Conservation (phyloP, 2,329 filamentous ascomycete species). For the Gnomoniopsis smithogilvyi region DNA sequence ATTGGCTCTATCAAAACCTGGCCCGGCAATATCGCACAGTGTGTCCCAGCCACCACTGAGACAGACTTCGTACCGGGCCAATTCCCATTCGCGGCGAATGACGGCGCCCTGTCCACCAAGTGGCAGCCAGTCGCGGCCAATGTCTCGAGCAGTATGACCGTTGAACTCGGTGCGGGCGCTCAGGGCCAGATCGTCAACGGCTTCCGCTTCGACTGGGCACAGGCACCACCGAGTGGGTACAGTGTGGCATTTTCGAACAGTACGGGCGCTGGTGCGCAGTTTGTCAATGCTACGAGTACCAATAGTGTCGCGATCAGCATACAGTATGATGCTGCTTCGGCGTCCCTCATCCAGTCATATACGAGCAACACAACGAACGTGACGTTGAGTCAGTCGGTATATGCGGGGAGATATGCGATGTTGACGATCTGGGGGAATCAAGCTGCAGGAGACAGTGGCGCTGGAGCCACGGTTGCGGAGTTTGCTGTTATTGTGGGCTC, state of each 20-base stretch:
- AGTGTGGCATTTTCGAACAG: constrained; percentile 13
- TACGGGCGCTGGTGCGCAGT: neutral
- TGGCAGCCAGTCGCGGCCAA: constrained; percentile 16
- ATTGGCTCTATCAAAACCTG: constrained; percentile 52
- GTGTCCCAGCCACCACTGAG: constrained; percentile 48
- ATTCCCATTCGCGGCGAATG: constrained; percentile 52
- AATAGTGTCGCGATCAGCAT: constrained; percentile 10
- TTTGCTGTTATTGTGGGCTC: constrained; percentile 11
- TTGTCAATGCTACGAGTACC: neutral
- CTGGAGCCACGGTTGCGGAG: constrained; percentile 13
- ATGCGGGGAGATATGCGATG: constrained; percentile 12
- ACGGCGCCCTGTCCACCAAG: constrained; percentile 17
- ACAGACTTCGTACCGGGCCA: constrained; percentile 57
- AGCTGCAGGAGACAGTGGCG: constrained; percentile 7
- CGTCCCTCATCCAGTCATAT: constrained; percentile 2
- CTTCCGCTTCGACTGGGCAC: constrained; percentile 16
- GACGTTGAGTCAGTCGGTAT: constrained; percentile 5
- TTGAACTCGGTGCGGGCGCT: constrained; percentile 8
- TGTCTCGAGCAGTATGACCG: constrained; percentile 8
- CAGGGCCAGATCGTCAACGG: constrained; percentile 6
- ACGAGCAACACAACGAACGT: constrained; percentile 17
- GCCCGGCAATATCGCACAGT: constrained; percentile 62
- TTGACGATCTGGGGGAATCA: constrained; percentile 17
- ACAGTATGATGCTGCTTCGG: neutral
- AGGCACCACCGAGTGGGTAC: constrained; percentile 12